These are phyloP conservation scores for Trichoderma semiorbis DNA, from an alignment of 2,329 filamentous ascomycete species.

Conservation along the genomic window DNA sequence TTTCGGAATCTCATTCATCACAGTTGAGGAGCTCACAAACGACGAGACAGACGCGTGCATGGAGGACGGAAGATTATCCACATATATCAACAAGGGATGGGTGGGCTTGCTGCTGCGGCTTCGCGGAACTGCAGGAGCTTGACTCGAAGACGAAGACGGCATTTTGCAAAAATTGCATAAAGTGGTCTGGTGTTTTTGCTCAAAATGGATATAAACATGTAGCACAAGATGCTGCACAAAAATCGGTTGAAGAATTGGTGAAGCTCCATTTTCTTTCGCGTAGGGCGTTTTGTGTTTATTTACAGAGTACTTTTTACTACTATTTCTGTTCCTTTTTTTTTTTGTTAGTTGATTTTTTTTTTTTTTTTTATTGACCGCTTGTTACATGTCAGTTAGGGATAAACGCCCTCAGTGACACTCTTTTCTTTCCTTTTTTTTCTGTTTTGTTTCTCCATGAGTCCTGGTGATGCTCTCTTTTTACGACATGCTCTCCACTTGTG, in stretches of 20 bases:
- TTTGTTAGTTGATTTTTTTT: neutral
- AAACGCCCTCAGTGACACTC: neutral
- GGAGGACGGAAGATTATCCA: neutral
- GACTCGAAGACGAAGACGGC: neutral
- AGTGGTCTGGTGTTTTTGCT: neutral
- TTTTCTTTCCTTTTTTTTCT: neutral
- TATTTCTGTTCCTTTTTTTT: neutral
- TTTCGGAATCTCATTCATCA: neutral
- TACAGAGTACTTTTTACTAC: neutral
- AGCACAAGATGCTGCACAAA: neutral
- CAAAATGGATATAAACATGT: neutral
- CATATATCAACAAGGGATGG: neutral
- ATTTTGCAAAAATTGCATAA: neutral
- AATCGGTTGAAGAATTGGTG: neutral
- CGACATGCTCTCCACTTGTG: neutral
- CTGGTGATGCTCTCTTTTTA: neutral
- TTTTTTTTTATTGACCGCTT: conserved; percentile 1
- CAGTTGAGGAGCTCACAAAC: neutral
- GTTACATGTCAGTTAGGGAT: neutral
- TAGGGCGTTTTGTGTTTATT: conserved; percentile 1
- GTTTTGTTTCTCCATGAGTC: neutral
- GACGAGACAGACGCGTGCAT: neutral
- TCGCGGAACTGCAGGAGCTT: neutral
- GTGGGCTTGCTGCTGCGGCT: neutral
- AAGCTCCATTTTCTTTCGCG: neutral